phyloP scores from a whole-genome alignment of 352 stramenopile species.

The Phytophthora ohioensis region DNA sequence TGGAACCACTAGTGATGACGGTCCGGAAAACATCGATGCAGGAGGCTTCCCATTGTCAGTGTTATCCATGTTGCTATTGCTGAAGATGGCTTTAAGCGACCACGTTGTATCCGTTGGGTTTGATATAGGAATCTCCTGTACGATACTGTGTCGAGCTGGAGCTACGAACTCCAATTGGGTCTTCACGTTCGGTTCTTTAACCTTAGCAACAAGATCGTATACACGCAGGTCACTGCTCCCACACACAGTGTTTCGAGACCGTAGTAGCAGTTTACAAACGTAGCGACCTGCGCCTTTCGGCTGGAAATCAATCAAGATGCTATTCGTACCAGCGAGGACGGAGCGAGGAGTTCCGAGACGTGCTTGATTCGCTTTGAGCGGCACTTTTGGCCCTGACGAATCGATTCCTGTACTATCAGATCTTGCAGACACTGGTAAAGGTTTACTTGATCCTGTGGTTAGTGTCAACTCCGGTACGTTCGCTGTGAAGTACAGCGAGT shows the following conservation, averaged over 20 bases:
- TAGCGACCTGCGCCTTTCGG: constrained; percentile 77
- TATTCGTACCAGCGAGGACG: constrained; percentile 48
- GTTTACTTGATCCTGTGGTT: constrained; percentile 13
- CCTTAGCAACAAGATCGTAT: constrained; percentile 85
- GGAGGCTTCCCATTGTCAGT: constrained; percentile 10
- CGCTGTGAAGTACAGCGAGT: constrained; percentile 89
- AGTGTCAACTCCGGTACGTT: constrained; percentile 63
- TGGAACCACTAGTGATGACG: constrained; percentile 69
- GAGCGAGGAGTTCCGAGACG: constrained; percentile 57
- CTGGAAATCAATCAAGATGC: constrained; percentile 77
- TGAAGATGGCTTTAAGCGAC: constrained; percentile 80
- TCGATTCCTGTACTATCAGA: constrained; percentile 22
- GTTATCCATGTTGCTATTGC: constrained; percentile 28
- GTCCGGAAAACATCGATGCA: constrained; percentile 74
- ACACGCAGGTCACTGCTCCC: constrained; percentile 83
- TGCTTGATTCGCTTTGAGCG: constrained; percentile 57
- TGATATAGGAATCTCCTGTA: constrained; percentile 92
- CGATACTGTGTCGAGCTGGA: constrained; percentile 87
- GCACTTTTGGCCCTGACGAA: constrained; percentile 27
- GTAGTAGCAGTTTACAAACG: constrained; percentile 72
- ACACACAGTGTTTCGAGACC: constrained; percentile 64
- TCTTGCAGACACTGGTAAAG: constrained; percentile 21
- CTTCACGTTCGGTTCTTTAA: constrained; percentile 88
- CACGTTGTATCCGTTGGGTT: constrained; percentile 90
- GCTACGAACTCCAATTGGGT: constrained; percentile 90